Evolutionary conservation across 805 yeast genomes (phyloP), one percentile per base, ranked within the genome.

Genomic region (Saturnispora dispora): DNA sequence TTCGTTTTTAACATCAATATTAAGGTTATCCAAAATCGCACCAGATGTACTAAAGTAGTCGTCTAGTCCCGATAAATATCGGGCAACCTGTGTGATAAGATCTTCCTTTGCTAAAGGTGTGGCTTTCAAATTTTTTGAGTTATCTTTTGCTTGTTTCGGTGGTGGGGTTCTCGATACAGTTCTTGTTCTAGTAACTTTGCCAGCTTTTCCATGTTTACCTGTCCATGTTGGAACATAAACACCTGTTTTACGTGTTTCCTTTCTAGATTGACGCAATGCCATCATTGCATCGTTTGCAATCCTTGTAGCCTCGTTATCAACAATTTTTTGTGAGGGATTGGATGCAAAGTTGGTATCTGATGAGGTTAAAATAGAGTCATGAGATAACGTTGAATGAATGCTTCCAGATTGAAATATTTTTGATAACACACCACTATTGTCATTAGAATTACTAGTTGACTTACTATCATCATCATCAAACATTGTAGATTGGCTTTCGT

Each of bases 201-300:
- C 96, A 0, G 96, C 96, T 18, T 70, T 65, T 0, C 99, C 99
- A 71, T 83, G 88, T 57, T 78, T 79, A 0, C 99, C 99, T 0
- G 99, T 91, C 95, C 97, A 93, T 0, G 99, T 91, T 0, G 97
- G 98, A 0, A 85, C 82, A 4, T 96, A 96, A 30, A 90, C 72
- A 25, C 64, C 64, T 2, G 76, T 66, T 40, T 59, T 60, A 32
- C 74, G 63, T 0, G 89, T 73, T 22, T 69, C 63, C 45, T 68
- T 72, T 40, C 89, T 67, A 0, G 96, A 87, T 53, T 77, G 76
- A 50, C 77, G 72, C 51, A 86, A 64, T 0, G 82, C 83, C 46
- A 72, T 71, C 4, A 76, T 77, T 0, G 95, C 93, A 51, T 81
- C 83, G 37, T 70, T 67, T 1, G 86, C 83, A 8, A 83, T 68